Percentiles rank a stretch among this genome's conserved stretches.
phyloP scores from a whole-genome alignment of 2,329 filamentous ascomycete species.

The Xylaria sp. region DNA sequence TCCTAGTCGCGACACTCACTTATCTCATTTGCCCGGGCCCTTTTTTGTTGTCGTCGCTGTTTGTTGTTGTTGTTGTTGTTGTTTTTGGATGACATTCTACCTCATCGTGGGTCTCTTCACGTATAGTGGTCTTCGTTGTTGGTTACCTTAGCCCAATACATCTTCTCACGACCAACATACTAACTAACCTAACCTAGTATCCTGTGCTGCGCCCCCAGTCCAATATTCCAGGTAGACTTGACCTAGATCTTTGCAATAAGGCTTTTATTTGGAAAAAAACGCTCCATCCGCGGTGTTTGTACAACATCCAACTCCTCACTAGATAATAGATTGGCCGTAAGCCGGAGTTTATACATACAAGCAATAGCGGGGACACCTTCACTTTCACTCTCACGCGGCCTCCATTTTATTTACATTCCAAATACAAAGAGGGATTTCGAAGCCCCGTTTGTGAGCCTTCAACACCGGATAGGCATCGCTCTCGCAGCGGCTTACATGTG shows the following conservation, averaged over 20 bases:
- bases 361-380: background rate
- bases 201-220: background rate
- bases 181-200: background rate
- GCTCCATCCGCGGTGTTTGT: background rate
- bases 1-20: background rate
- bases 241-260: background rate
- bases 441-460: background rate
- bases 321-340: slow-evolving; percentile 1
- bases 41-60: too few relatives aligned
- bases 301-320: background rate
- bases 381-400: background rate
- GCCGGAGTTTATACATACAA: background rate
- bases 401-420: background rate
- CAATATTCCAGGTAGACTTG: background rate
- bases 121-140: background rate
- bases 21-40: background rate
- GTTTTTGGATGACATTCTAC: background rate
- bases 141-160: background rate
- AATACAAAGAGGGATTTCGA: background rate
- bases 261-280: background rate
- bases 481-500: background rate
- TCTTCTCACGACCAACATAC: background rate
- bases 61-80: background rate
- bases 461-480: background rate
- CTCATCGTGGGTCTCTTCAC: background rate